Base-by-base conservation (phyloP, 73 alveolate species). In the Paramecium biaurelia region DNA sequence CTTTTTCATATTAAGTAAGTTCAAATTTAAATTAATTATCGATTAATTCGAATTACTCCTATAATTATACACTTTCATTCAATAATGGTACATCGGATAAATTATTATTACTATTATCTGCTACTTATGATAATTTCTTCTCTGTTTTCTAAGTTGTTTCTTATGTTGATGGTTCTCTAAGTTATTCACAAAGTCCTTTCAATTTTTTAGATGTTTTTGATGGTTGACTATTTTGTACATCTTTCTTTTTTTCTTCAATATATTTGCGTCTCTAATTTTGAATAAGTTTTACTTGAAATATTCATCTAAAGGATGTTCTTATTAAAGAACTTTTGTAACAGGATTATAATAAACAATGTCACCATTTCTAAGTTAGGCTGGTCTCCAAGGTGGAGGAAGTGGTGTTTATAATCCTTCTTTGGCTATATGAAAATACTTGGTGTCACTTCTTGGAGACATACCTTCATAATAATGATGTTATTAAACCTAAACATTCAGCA, bases 391-490 rank as follows among this genome's bases (percentile, higher is more conserved):
- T 0, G 34, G 32, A 74, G 87, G 87, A 4, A 74, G 87, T 15
- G 87, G 87, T 28, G 87, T 74, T 20, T 74, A 35, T 34, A 74
- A 37, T 34, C 87, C 87, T 74, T 74, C 87, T 41, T 11, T 34
- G 41, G 84, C 84, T 30, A 63, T 63, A 63, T 63, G 84, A 26
- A 63, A 63, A 63, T 63, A 63, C 26, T 63, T 63, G 12, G 84
- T 30, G 26, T 63, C 84, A 63, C 84, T 63, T 63, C 84, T 63
- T 63, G 84, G 87, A 34, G 87, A 74, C 87, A 74, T 74, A 21
- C 87, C 87, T 74, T 74, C 87, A 74, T 74, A 37, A 74, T n/a
- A 3, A 37, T 34, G 59, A 37, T 23, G 68, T 53, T 53, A 53
- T 37, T 15, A n/a, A 28, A 74, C 87, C 87, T 74, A 74, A 37